phyloP scores from a whole-genome alignment of 106 monocot genomes.

The Triglochin maritima region DNA sequence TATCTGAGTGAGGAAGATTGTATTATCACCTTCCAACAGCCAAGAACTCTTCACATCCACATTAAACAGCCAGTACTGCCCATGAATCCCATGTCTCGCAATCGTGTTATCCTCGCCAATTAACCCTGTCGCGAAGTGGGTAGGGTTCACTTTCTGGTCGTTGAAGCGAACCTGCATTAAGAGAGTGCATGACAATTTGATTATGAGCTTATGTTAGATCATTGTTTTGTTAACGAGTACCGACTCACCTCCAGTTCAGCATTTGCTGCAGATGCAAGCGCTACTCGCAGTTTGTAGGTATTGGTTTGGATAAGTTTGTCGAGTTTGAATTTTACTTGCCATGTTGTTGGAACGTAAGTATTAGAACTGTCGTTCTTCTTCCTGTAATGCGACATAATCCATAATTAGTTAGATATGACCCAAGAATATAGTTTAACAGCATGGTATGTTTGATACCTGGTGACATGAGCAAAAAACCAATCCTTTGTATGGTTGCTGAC shows the following conservation, averaged over 20 bases:
- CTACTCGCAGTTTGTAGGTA: background rate
- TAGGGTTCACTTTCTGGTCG: background rate
- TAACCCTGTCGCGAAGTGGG: conserved; percentile 10
- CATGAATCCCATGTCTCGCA: conserved; percentile 20
- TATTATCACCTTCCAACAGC: conserved; percentile 17
- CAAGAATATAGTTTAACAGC: too few species aligned
- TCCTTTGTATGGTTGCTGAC: conserved; percentile 11
- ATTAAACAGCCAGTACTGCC: conserved; percentile 11
- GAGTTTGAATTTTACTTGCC: conserved; percentile 19
- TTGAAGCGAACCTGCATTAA: conserved; percentile 15
- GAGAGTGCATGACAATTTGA: background rate
- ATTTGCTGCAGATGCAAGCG: background rate
- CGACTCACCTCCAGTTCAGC: conserved; percentile 7
- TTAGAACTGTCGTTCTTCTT: conserved; percentile 4
- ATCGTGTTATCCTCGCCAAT: conserved; percentile 17
- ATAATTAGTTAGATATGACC: too few species aligned
- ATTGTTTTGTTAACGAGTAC: too few species aligned
- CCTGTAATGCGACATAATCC: conserved; percentile 2
- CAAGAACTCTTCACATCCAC: conserved; percentile 9
- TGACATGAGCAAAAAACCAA: conserved; percentile 25
- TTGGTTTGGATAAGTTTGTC: background rate
- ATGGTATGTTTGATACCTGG: conserved; percentile 3
- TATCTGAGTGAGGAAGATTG: conserved; percentile 15
- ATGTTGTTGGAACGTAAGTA: conserved; percentile 11
- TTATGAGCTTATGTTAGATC: too few species aligned